Evolutionary conservation across 1,284 basidiomycete species (phyloP).

Genomic region (Volvariella volvacea): DNA sequence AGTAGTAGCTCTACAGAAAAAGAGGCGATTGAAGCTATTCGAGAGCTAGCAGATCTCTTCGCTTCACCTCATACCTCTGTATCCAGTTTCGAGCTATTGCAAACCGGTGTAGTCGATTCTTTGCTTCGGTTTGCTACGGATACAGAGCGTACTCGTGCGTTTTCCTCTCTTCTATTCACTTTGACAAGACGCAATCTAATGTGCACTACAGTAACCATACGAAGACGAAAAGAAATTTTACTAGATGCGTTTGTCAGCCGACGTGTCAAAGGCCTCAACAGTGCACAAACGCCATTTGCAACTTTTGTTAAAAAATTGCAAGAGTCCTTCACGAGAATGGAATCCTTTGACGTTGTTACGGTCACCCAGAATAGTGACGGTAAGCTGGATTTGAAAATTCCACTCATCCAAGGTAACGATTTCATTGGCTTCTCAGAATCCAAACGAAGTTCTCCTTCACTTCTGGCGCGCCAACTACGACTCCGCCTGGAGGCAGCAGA

Average conservation of each 20-base stretch:
- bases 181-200: conserved; percentile 4
- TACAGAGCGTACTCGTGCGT: conserved; percentile 47
- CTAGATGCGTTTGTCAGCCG: conserved; percentile 67
- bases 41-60: conserved; percentile 76
- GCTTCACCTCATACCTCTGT: conserved; percentile 72
- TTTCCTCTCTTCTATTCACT: conserved; percentile 7
- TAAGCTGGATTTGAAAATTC: conserved; percentile 24
- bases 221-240: conserved; percentile 64
- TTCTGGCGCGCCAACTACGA: conserved; percentile 83
- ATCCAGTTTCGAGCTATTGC: conserved; percentile 93
- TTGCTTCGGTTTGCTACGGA: conserved; percentile 80
- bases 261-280: conserved; percentile 34
- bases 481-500: conserved; percentile 85
- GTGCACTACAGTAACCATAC: conserved; percentile 41
- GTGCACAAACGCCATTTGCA: conserved; percentile 58
- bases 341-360: conserved; percentile 90
- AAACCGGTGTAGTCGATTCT: conserved; percentile 89
- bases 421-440: conserved; percentile 47
- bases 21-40: conserved; percentile 57
- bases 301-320: conserved; percentile 92
- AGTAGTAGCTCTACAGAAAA: conserved; percentile 52
- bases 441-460: conserved; percentile 77
- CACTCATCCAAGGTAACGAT: background rate
- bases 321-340: conserved; percentile 88
- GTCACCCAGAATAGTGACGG: conserved; percentile 74